Base-by-base conservation (phyloP, 2,329 filamentous ascomycete genomes). In the Karstenula rhodostoma region DNA sequence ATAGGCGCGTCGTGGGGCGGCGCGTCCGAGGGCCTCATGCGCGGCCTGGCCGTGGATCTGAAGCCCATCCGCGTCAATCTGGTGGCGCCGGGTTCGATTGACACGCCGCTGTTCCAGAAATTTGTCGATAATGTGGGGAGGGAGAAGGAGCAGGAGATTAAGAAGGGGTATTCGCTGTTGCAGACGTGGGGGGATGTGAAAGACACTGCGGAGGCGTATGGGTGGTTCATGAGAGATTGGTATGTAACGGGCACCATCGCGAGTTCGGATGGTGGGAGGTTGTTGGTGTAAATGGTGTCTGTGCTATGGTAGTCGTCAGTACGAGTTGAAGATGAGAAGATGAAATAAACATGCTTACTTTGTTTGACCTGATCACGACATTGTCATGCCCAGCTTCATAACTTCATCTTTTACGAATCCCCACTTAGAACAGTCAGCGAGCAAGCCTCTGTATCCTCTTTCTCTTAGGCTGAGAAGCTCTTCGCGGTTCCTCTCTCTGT, bases 181-280 rank as follows among this genome's bases (percentile, higher is more conserved):
- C 60, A 59, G 3, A 58, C 58, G 8, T 62, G 74, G 44, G 75
- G 73, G 1, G 58, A 62, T 32, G 70, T 71, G 5, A 67, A 68
- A 57, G 80, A 83, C 67, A 67, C 78, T 56, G 80, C 80, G 1
- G 80, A 83, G 71, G 75, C 77, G 22, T 82, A 82, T 74, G 65
- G 78, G 3, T 81, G 77, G 65, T 48, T 77, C 10, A 82, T 83
- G 80, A 77, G 75, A 62, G 80, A 82, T 69, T 54, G 65, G 37
- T 80, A 77, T 66, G 71, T 74, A 10, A 80, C 75, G 1, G 81
- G 80, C 0, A 65, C 60, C 12, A 57, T 72, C 29, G 63, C 79
- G 8, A 66, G 67, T 10, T 70, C 70, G 23, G 75, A 80, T 65
- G 80, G 79, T 13, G 80, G 80, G 7, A 73, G 68, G 47, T 56